Conservation (phyloP, 2,329 filamentous ascomycete species). For the Fusarium udum region DNA sequence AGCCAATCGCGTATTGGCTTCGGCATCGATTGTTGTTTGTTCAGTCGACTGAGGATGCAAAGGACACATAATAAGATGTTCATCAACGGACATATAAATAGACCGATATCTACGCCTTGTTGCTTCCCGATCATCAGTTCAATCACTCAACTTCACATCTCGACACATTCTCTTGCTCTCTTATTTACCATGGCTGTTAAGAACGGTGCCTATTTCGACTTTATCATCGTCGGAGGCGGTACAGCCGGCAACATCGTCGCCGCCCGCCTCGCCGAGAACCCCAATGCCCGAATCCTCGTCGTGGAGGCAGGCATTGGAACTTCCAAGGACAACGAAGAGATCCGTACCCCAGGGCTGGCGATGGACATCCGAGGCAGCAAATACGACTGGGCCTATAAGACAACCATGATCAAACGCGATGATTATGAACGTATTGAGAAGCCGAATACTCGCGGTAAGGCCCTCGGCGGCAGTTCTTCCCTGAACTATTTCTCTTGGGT, state of each 20-base stretch:
- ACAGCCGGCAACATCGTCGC: conserved; percentile 50
- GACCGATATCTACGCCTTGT: background rate
- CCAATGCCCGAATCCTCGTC: conserved; percentile 54
- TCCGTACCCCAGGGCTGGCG: conserved; percentile 40
- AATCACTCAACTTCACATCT: background rate
- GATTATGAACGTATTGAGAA: conserved; percentile 71
- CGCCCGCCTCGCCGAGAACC: conserved; percentile 49
- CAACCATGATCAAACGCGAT: conserved; percentile 65
- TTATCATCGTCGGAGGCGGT: conserved; percentile 33
- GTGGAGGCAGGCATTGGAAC: conserved; percentile 56
- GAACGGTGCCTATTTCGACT: background rate
- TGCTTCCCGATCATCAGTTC: background rate
- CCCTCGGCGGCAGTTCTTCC: conserved; percentile 65
- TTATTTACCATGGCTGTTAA: background rate
- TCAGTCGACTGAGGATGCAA: background rate
- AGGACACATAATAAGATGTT: background rate
- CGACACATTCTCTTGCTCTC: background rate
- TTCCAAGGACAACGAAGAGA: background rate
- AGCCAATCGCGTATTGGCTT: background rate
- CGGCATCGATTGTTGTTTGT: too few relatives aligned
- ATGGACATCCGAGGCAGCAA: conserved; percentile 64
- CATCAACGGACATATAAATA: background rate
- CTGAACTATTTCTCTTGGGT: conserved; percentile 73
- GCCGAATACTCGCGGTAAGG: conserved; percentile 70
- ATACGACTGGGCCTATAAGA: conserved; percentile 70